Evolutionary conservation across 1,139 yeast genomes (phyloP).

Genomic region (Hansenula anomala): DNA sequence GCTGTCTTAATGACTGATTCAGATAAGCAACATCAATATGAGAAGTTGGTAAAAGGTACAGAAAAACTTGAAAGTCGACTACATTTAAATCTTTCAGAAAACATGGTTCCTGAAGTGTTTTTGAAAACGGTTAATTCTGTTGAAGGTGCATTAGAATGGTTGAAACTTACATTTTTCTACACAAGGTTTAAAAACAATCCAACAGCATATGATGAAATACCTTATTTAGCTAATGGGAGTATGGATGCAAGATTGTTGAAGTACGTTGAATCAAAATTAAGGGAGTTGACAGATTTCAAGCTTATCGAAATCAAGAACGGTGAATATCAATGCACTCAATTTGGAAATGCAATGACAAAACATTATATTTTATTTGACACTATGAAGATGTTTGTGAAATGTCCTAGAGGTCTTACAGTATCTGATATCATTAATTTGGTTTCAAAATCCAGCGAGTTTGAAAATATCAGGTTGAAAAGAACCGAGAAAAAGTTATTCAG

Average conservation of each 20-base stretch:
- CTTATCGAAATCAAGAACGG: slow-evolving; percentile 22
- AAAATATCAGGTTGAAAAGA: slow-evolving; percentile 32
- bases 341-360: slow-evolving; percentile 41
- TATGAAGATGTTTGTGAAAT: slow-evolving; percentile 30
- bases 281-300: slow-evolving; percentile 25
- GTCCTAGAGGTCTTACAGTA: slow-evolving; percentile 14
- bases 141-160: slow-evolving; percentile 43
- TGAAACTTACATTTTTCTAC: slow-evolving; percentile 47
- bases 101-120: slow-evolving; percentile 45
- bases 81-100: slow-evolving; percentile 39
- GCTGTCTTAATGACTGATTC: slow-evolving; percentile 49
- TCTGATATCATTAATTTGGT: slow-evolving; percentile 26
- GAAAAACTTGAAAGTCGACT: slow-evolving; percentile 46
- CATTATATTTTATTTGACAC: slow-evolving; percentile 41
- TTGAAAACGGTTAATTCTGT: slow-evolving; percentile 35
- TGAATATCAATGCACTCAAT: slow-evolving; percentile 28
- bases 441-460: slow-evolving; percentile 35
- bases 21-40: slow-evolving; percentile 32
- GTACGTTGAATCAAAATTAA: slow-evolving; percentile 29
- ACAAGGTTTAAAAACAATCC: slow-evolving; percentile 39
- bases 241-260: slow-evolving; percentile 25
- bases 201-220: slow-evolving; percentile 28
- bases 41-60: slow-evolving; percentile 37
- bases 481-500: slow-evolving; percentile 39
- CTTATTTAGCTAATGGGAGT: slow-evolving; percentile 12